Percentiles rank a stretch among this genome's conserved stretches.
Conservation (phyloP, 1,139 yeast species). For the Blastobotrys buckinghamii region DNA sequence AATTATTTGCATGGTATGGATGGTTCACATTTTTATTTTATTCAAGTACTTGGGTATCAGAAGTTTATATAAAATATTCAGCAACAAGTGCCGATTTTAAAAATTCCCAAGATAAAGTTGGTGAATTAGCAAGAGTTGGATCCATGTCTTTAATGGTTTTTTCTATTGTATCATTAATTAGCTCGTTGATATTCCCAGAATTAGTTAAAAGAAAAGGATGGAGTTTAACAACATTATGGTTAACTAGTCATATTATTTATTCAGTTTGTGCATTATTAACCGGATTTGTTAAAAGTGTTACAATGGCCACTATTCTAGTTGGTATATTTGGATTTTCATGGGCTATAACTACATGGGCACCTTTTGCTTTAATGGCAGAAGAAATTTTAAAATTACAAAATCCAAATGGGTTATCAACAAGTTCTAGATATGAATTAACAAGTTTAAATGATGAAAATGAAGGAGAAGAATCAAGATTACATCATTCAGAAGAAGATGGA, state of each 20-base stretch:
- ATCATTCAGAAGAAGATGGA: not conserved
- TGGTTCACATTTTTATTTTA: conserved; percentile 37
- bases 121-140: conserved; percentile 37
- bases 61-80: conserved; percentile 30
- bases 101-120: conserved; percentile 23
- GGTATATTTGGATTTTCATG: conserved; percentile 37
- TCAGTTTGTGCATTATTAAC: conserved; percentile 32
- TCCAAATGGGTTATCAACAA: not conserved
- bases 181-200: conserved; percentile 32
- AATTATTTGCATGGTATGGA: conserved; percentile 36
- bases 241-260: conserved; percentile 32
- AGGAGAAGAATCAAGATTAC: not conserved
- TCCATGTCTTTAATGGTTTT: conserved; percentile 35
- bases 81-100: conserved; percentile 2
- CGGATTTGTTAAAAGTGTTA: conserved; percentile 26
- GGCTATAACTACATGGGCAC: conserved; percentile 41
- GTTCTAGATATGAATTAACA: conserved; percentile 3
- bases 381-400: conserved; percentile 28
- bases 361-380: conserved; percentile 37
- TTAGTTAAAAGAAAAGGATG: conserved; percentile 13
- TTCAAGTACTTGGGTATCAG: conserved; percentile 39
- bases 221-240: conserved; percentile 30
- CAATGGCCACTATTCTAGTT: conserved; percentile 31
- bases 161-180: conserved; percentile 32
- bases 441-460: not conserved